These are phyloP conservation scores for Penicillium frequentans DNA, from an alignment of 2,329 filamentous ascomycete species.

Conservation along the genomic window DNA sequence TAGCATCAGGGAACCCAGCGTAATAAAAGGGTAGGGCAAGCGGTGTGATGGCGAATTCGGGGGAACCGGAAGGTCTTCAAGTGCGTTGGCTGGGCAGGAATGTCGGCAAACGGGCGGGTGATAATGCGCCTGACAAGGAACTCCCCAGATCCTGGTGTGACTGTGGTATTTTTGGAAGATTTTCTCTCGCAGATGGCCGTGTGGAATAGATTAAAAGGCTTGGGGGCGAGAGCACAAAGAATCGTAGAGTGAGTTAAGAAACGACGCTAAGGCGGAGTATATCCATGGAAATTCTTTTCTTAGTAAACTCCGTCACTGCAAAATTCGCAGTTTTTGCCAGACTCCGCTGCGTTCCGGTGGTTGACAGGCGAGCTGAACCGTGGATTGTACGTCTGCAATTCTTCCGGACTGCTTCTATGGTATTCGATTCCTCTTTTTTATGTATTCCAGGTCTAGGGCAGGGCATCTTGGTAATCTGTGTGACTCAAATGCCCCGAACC, in stretches of 20 bases:
- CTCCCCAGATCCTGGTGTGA: conserved; percentile 8
- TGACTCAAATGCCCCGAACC: background rate
- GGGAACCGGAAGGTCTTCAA: conserved; percentile 21
- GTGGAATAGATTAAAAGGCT: background rate
- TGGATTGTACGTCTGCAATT: background rate
- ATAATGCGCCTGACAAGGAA: conserved; percentile 18
- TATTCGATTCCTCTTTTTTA: too few relatives aligned
- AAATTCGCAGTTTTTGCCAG: background rate
- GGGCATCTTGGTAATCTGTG: background rate
- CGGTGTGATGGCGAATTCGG: conserved; percentile 20
- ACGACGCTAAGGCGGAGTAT: background rate
- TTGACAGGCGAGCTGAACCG: conserved; percentile 12
- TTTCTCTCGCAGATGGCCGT: background rate
- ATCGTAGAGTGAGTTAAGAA: background rate
- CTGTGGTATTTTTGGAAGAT: background rate
- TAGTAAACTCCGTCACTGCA: conserved; percentile 7
- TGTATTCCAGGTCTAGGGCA: too few relatives aligned
- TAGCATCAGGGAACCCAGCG: conserved; percentile 28
- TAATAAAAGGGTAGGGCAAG: conserved; percentile 15
- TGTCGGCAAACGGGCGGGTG: conserved; percentile 23
- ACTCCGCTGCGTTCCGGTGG: conserved; percentile 22
- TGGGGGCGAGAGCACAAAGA: background rate
- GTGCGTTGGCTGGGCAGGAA: conserved; percentile 24
- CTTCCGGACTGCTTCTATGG: background rate
- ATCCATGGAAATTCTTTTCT: background rate